Conservation (phyloP, 2,329 filamentous ascomycete genomes). For the Cladosporium sp. region DNA sequence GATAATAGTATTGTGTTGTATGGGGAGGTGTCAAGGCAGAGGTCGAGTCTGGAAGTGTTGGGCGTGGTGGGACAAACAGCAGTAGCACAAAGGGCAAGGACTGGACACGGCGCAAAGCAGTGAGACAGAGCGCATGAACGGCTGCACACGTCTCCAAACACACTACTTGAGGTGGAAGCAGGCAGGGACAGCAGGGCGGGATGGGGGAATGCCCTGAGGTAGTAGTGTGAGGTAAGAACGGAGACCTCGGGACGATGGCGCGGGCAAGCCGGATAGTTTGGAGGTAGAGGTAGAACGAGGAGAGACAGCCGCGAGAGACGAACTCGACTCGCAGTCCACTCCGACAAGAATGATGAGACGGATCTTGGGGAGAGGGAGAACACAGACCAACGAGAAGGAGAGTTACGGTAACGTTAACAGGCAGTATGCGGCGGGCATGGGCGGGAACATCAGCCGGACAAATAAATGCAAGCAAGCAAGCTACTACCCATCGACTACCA, state of each 20-base stretch:
- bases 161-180: neutral
- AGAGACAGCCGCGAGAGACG: neutral
- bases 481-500: no score
- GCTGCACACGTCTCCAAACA: neutral
- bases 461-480: no score
- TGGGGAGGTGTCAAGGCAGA: neutral
- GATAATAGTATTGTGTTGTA: neutral
- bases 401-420: no score
- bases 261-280: neutral
- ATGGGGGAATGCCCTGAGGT: neutral
- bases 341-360: no score
- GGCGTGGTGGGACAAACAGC: neutral
- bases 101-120: slow-evolving; percentile 2
- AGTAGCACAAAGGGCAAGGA: slow-evolving; percentile 9
- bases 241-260: neutral
- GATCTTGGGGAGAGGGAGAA: no score
- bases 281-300: neutral
- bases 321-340: no score
- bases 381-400: no score
- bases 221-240: neutral
- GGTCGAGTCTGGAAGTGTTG: neutral
- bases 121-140: slow-evolving; percentile 11
- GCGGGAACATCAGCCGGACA: no score
- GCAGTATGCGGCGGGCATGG: no score
- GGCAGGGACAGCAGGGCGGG: neutral